These are phyloP conservation scores for Cucumis sativus DNA, from an alignment of 306 rosid species.

Conservation along the genomic window DNA sequence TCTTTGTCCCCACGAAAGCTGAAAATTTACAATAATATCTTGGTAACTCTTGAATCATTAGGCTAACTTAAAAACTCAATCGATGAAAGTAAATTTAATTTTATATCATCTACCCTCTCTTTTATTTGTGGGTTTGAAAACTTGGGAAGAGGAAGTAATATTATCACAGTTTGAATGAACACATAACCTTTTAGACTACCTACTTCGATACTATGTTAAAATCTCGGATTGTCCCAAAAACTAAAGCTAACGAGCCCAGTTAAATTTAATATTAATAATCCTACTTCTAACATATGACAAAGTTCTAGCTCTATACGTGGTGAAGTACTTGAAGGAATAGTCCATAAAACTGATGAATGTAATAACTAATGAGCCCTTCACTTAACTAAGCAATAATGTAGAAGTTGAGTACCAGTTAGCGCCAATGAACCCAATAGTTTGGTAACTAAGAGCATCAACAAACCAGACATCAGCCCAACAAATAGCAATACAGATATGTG, in stretches of 20 bases:
- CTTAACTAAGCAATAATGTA: neutral
- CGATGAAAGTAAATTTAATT: too few relatives aligned
- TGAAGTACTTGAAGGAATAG: neutral
- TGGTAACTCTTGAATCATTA: neutral
- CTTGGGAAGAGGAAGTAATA: too few relatives aligned
- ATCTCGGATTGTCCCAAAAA: too few relatives aligned
- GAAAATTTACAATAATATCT: constrained; percentile 24
- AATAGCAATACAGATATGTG: constrained; percentile 61
- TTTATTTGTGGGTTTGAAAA: too few relatives aligned
- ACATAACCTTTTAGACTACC: too few relatives aligned
- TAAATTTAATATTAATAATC: neutral
- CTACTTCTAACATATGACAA: constrained; percentile 12
- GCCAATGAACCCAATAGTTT: constrained; percentile 54
- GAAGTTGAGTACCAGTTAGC: constrained; percentile 48
- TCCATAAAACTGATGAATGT: neutral
- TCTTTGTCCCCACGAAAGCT: constrained; percentile 77
- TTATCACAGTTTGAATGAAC: too few relatives aligned
- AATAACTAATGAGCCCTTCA: neutral
- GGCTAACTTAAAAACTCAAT: too few relatives aligned
- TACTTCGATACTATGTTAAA: too few relatives aligned
- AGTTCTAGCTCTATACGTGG: constrained; percentile 7
- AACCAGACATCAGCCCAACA: constrained; percentile 72
- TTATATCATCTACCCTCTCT: too few relatives aligned
- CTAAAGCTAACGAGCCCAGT: too few relatives aligned
- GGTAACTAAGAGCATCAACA: constrained; percentile 62